Evolutionary conservation across 805 yeast genomes (phyloP).

Genomic region (Lachancea quebecensis): DNA sequence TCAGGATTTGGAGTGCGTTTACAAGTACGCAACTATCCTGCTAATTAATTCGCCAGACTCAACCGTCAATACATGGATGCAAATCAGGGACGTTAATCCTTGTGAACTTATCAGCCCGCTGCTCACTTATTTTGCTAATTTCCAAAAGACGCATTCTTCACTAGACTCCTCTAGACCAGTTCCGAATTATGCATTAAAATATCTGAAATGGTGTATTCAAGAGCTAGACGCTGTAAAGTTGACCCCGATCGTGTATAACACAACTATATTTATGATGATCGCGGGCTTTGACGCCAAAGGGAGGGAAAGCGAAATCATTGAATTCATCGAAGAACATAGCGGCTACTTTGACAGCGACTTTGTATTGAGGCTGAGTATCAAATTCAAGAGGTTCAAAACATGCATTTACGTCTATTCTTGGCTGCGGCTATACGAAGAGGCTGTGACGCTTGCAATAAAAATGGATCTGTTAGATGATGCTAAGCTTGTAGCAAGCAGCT

Average conservation of each 20-base stretch:
- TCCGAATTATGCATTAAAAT: constrained; percentile 60
- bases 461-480: constrained; percentile 36
- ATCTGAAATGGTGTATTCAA: constrained; percentile 48
- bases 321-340: constrained; percentile 40
- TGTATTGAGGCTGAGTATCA: constrained; percentile 64
- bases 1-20: constrained; percentile 44
- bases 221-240: constrained; percentile 31
- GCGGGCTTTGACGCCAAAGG: constrained; percentile 30
- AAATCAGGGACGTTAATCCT: constrained; percentile 44
- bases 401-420: constrained; percentile 70
- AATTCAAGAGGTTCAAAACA: constrained; percentile 49
- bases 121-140: constrained; percentile 54
- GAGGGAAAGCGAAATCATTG: constrained; percentile 43
- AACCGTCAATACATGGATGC: constrained; percentile 77
- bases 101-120: constrained; percentile 69
- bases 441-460: constrained; percentile 65
- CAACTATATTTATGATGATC: constrained; percentile 61
- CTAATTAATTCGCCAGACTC: constrained; percentile 59
- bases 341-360: constrained; percentile 61
- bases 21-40: constrained; percentile 62
- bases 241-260: constrained; percentile 55
- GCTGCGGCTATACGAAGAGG: constrained; percentile 68
- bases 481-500: constrained; percentile 16
- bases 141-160: constrained; percentile 9
- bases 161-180: constrained; percentile 16